Evolutionary conservation across 2,329 filamentous ascomycete genomes (phyloP).

Genomic region (Talaromyces sp.): DNA sequence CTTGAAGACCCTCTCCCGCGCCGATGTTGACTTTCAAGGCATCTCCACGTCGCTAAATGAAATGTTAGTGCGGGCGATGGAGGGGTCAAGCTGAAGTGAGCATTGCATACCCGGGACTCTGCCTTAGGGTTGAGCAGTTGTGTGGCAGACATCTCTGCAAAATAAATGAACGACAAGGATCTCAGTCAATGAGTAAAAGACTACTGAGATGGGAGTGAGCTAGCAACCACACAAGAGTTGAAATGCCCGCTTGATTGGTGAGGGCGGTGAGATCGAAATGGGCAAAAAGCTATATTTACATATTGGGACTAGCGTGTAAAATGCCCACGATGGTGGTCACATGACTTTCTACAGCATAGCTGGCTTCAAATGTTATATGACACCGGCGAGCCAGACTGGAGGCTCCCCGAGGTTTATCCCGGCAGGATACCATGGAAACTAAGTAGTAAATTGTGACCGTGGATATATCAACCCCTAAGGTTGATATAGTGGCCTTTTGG

Average conservation of each 20-base stretch:
- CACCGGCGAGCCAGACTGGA: too few relatives aligned
- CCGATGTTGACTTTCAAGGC: constrained; percentile 96
- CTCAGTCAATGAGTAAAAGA: constrained; percentile 27
- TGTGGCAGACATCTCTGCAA: constrained; percentile 80
- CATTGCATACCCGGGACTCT: constrained; percentile 80
- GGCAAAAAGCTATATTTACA: not conserved
- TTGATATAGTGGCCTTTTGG: too few relatives aligned
- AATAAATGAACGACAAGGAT: constrained; percentile 27
- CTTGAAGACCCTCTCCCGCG: constrained; percentile 86
- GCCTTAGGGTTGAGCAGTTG: constrained; percentile 99
- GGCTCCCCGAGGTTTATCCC: too few relatives aligned
- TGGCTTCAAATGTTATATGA: too few relatives aligned
- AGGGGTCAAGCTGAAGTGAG: constrained; percentile 32
- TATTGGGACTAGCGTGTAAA: not conserved
- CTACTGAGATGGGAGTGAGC: constrained; percentile 23
- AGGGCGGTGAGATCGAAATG: constrained; percentile 36
- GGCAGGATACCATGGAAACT: too few relatives aligned
- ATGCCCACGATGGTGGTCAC: not conserved
- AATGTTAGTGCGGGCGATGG: constrained; percentile 47
- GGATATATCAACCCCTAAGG: too few relatives aligned
- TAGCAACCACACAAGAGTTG: constrained; percentile 25
- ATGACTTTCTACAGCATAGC: not conserved
- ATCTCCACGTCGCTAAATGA: constrained; percentile 83
- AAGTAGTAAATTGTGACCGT: too few relatives aligned
- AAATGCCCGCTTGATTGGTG: constrained; percentile 23